phyloP scores from a whole-genome alignment of 257 asterid genomes.

The Solanum appendiculatum region DNA sequence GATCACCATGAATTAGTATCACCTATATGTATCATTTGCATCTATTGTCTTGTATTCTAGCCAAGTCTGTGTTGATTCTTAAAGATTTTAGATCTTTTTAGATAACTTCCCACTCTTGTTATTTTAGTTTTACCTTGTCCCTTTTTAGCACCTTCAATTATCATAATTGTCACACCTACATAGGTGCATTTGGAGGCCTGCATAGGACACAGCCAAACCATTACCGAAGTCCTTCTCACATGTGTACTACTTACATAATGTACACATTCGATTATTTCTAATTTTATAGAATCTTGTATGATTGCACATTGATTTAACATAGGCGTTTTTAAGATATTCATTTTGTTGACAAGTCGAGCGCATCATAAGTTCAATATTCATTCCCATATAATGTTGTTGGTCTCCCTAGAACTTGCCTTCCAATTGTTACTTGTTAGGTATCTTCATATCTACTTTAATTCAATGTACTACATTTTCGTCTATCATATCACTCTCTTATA shows the following conservation, averaged over 20 bases:
- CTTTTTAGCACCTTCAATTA: background rate
- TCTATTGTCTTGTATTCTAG: background rate
- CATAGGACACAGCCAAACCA: background rate
- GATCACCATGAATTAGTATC: background rate
- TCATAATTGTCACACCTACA: background rate
- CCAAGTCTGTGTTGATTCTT: background rate
- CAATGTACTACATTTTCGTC: background rate
- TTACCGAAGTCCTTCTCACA: background rate
- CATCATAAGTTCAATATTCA: background rate
- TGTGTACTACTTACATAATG: background rate
- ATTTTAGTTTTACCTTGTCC: background rate
- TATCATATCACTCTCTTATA: background rate
- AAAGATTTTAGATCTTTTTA: background rate
- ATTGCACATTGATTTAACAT: background rate
- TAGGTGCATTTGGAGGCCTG: background rate
- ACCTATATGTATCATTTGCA: background rate
- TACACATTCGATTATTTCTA: background rate
- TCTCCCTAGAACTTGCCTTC: background rate
- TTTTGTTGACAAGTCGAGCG: background rate
- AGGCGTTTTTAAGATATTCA: background rate
- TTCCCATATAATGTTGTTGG: background rate
- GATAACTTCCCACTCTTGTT: background rate
- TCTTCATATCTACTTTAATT: background rate
- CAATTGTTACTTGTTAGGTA: background rate
- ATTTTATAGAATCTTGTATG: background rate